Base-by-base conservation (phyloP, 306 rosid genomes). In the Vachellia pachyceras region DNA sequence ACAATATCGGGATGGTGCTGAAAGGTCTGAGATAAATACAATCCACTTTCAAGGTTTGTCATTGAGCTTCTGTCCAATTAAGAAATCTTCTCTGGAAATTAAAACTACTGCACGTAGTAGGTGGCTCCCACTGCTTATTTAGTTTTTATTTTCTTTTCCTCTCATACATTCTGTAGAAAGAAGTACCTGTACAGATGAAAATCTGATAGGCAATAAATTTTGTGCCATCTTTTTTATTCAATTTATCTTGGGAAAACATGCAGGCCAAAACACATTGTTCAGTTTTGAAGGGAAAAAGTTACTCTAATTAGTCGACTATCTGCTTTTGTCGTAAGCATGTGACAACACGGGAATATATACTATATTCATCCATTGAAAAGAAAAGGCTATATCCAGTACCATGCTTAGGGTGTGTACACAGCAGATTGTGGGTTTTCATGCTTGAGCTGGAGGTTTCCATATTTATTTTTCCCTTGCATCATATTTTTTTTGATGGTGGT, bases 31-130 rank as follows among this genome's bases (percentile, higher is more conserved):
- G 71, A 95, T 93, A 76, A 84, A 85, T 86, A 85, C 77, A 75
- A 95, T 90, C 82, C 97, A 88, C 77, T 86, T 82, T 77, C 95
- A 93, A 87, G 99, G 99, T 90, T 88, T 89, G 90, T 89, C 78
- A 6, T 45, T 83, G 55, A 64, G 88, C 77, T 79, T 44, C 41
- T 73, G 44, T 77, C 64, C 44, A 23, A 15, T 25, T 71, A 23
- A 57, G 14, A 75, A 25, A 60, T 40, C 50, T 76, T 23, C 29
- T 37, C 61, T 64, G 70, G 67, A 69, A 58, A 73, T 50, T 52
- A 40, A 70, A 82, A 69, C 61, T 23, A 5, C 58, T n/a, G 60
- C 46, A 45, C 49, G 42, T 68, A 37, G 47, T 36, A 23, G 39
- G 40, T 33, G 69, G 37, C 79, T 50, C 58, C 74, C 61, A 42